Base-by-base conservation (phyloP, 129 eudicot species). In the Mikania micrantha region DNA sequence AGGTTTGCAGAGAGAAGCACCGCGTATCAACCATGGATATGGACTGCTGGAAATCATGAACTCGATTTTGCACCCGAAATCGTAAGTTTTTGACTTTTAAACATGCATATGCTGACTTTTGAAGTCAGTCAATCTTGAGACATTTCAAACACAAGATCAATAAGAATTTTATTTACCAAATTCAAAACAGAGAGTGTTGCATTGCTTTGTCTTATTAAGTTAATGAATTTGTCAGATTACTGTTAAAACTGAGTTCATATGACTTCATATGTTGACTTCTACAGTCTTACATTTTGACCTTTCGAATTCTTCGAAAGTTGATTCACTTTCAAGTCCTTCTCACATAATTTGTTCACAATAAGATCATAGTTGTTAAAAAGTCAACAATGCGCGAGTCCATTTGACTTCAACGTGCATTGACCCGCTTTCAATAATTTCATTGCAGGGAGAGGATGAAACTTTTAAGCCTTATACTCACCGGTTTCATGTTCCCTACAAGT, bases 11-110 rank as follows among this genome's bases (percentile, higher is more conserved):
- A 91, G 79, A 67, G 98, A 71, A 79, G 87, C 36, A 73, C 80
- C 21, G 98, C 98, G 44, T 91, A 91, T 80, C 96, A 91, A 73
- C 98, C 98, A 22, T 91, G 98, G 98, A 88, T 91, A 50, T 88
- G 96, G 96, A 85, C 98, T 0, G 87, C 82, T 0, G 98, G 97
- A 53, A 92, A 92, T 74, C 98, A 92, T 36, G 98, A 92, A 84
- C 41, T 92, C 25, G 95, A 88, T 92, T 92, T 79, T 69, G 91
- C 77, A 41, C 98, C 98, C 0, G 91, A 85, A 76, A 85, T 92
- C 5, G 96, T 92, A 77, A 88, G 90, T 54, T 13, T 32, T 20
- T 50, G 38, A 19, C 11, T 28, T 60, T 15, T 27, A 2, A 41
- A 70, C 21, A 42, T 57, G 58, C 68, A 17, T 40, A 42, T 45